A percentile compares a stretch with the other conserved stretches of the same genome.
These are phyloP conservation scores for Xylariales sp. DNA, from an alignment of 2,329 filamentous ascomycete genomes.

Conservation along the genomic window DNA sequence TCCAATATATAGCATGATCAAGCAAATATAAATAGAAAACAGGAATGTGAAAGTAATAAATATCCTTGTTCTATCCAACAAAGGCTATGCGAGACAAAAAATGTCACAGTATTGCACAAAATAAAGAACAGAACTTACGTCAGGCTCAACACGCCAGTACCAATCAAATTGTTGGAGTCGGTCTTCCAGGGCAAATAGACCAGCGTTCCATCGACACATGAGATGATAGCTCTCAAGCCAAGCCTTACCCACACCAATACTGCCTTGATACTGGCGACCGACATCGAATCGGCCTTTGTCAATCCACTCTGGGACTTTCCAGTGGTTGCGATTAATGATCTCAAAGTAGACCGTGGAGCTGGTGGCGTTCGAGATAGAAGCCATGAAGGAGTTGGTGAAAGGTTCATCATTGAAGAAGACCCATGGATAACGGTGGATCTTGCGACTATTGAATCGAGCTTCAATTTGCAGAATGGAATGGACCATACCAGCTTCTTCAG, in stretches of 20 bases:
- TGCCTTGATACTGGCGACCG: slow-evolving; percentile 57
- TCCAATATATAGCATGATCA: no score
- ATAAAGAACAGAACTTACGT: slow-evolving; percentile 50
- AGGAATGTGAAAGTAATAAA: no score
- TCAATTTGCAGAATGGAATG: slow-evolving; percentile 70
- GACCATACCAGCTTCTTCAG: slow-evolving; percentile 63
- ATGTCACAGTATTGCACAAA: no score
- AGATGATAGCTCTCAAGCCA: slow-evolving; percentile 65
- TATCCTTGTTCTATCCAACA: no score
- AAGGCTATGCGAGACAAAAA: no score
- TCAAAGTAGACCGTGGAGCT: slow-evolving; percentile 70
- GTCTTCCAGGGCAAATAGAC: slow-evolving; percentile 75
- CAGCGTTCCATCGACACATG: slow-evolving; percentile 80
- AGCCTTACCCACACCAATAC: slow-evolving; percentile 64
- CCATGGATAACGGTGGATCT: slow-evolving; percentile 73
- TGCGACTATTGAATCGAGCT: slow-evolving; percentile 73
- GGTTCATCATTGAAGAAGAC: slow-evolving; percentile 81
- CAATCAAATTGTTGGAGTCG: slow-evolving; percentile 58
- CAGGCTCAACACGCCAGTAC: slow-evolving; percentile 59
- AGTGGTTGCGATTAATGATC: slow-evolving; percentile 70
- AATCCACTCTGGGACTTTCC: slow-evolving; percentile 71
- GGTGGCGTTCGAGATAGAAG: slow-evolving; percentile 61
- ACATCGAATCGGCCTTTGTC: slow-evolving; percentile 61
- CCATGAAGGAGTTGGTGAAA: slow-evolving; percentile 75
- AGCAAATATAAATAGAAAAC: no score